Evolutionary conservation across 1,139 yeast species (phyloP), one percentile per base, ranked within the genome.

Genomic region (Torulaspora pretoriensis): DNA sequence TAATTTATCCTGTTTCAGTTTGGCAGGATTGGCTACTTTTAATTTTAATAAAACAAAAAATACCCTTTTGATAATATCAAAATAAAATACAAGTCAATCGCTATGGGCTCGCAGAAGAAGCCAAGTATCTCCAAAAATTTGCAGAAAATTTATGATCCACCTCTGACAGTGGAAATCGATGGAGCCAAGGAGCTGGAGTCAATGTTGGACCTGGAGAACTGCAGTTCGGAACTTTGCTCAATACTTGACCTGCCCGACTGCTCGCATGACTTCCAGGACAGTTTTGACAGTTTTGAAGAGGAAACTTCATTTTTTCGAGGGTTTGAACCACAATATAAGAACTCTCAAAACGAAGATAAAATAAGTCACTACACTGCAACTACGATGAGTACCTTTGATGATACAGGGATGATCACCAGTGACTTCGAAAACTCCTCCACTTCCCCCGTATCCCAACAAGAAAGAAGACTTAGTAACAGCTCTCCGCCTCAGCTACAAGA

Each of bases 341-440:
- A 8, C 3, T 10, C n/a, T n/a, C 35, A 35, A n/a, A 40, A 31
- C 7, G 43, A 38, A 4, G 49, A 43, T 22, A 33, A 33, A 17
- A 23, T 19, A n/a, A 40, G 49, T 22, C 44, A 46, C 35, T 46
- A 40, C 35, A 40, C 49, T 4, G 44, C 45, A 10, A 35, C 49
- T 22, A 36, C 43, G 16, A 34, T 37, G n/a, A 44, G 34, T 25
- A 26, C 41, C 4, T 26, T 38, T 3, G 49, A 46, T 16, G 42
- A 46, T 9, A 39, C 33, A 17, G 47, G 39, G 14, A 35, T 43
- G 31, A 4, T 46, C 4, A 36, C 42, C 8, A 40, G 47, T 8
- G 49, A 46, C 29, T 46, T 43, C 30, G 47, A 40, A 12, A 40
- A 33, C 14, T 37, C 38, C 2, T 43, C 47, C 1, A 26, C 47